Conservation (phyloP, 2,329 filamentous ascomycete genomes). For the Aspergillus fischeri region DNA sequence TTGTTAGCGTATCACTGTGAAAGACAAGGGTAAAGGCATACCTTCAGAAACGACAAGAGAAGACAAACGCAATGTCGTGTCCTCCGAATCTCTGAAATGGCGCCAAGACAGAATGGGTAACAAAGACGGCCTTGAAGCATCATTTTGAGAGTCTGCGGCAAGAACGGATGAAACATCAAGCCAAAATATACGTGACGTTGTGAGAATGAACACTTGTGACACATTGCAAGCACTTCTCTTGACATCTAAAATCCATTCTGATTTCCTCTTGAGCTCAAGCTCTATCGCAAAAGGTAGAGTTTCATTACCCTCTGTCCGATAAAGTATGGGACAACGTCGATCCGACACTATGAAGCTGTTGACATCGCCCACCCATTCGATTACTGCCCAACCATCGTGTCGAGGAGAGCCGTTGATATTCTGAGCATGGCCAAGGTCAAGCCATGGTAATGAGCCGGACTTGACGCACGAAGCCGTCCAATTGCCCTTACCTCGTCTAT, state of each 20-base stretch:
- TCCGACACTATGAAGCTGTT: slow-evolving; percentile 50
- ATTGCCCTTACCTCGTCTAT: slow-evolving; percentile 23
- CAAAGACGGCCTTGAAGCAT: slow-evolving; percentile 26
- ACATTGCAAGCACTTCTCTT: slow-evolving; percentile 39
- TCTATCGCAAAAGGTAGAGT: slow-evolving; percentile 29
- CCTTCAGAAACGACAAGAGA: slow-evolving; percentile 29
- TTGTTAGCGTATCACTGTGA: slow-evolving; percentile 6
- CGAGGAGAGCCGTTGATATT: slow-evolving; percentile 11
- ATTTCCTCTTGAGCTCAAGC: slow-evolving; percentile 31
- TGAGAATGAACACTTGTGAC: slow-evolving; percentile 51
- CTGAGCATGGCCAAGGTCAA: slow-evolving; percentile 12
- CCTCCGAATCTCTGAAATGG: slow-evolving; percentile 53
- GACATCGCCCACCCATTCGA: slow-evolving; percentile 38
- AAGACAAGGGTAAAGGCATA: slow-evolving; percentile 16
- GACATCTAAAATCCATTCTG: slow-evolving; percentile 55
- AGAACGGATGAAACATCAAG: slow-evolving; percentile 36
- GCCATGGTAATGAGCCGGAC: slow-evolving; percentile 29
- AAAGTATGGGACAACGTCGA: slow-evolving; percentile 41
- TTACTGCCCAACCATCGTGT: slow-evolving; percentile 43
- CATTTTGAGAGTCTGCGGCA: slow-evolving; percentile 15
- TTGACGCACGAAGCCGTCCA: slow-evolving; percentile 25
- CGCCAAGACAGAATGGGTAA: slow-evolving; percentile 44
- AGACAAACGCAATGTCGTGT: slow-evolving; percentile 46
- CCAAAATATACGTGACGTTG: slow-evolving; percentile 48
- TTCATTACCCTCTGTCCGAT: slow-evolving; percentile 24